These are phyloP conservation scores for Kwoniella europaea DNA, from an alignment of 768 basidiomycete species.

Conservation along the genomic window DNA sequence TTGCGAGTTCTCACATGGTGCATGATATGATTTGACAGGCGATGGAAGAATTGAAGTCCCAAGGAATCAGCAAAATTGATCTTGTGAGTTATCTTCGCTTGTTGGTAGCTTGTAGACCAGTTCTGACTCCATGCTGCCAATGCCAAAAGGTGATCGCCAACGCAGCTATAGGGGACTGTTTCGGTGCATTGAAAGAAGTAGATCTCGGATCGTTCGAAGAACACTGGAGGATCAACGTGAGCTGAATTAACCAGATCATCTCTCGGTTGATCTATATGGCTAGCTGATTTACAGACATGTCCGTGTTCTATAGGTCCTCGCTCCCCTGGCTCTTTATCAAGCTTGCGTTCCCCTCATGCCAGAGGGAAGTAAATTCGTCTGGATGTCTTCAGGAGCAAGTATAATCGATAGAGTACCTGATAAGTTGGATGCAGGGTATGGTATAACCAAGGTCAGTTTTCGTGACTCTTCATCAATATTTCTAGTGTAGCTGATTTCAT, in stretches of 20 bases:
- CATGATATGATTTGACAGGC: too few species aligned
- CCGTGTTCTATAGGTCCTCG: slow-evolving; percentile 36
- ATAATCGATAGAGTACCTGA: slow-evolving; percentile 44
- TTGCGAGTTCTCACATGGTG: too few species aligned
- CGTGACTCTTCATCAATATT: neutral
- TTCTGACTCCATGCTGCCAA: neutral
- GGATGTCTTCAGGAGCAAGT: slow-evolving; percentile 48
- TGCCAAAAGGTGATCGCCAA: slow-evolving; percentile 30
- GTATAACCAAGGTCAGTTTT: slow-evolving; percentile 32
- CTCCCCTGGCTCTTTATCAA: slow-evolving; percentile 40
- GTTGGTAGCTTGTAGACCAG: neutral
- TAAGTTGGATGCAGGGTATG: slow-evolving; percentile 43
- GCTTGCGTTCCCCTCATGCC: slow-evolving; percentile 39
- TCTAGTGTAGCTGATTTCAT: neutral
- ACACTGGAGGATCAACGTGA: slow-evolving; percentile 36
- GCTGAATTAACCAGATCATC: too few species aligned
- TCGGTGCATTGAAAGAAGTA: slow-evolving; percentile 23
- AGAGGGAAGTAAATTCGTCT: slow-evolving; percentile 46
- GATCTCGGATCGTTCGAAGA: slow-evolving; percentile 29
- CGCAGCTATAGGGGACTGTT: slow-evolving; percentile 32
- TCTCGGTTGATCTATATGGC: too few species aligned
- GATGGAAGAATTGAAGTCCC: slow-evolving; percentile 23
- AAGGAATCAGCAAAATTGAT: slow-evolving; percentile 29
- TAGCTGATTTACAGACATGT: neutral
- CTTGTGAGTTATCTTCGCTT: slow-evolving; percentile 11